Conservation (phyloP, 805 yeast genomes). For the Wickerhamomyces pijperi region DNA sequence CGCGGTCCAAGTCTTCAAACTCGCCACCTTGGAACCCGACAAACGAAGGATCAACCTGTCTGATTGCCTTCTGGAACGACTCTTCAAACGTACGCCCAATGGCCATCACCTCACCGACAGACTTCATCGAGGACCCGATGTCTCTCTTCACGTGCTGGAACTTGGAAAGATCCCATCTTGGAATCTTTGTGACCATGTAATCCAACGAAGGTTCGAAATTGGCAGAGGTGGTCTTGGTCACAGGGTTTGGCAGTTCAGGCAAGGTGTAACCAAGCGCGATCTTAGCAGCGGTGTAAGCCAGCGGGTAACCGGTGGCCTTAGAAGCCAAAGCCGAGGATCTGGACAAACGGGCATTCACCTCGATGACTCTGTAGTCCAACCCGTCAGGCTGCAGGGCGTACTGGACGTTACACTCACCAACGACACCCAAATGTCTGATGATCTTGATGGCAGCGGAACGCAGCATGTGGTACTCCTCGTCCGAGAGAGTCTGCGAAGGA, state of each 20-base stretch:
- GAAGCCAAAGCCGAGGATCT: slow-evolving; percentile 97
- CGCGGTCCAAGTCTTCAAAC: slow-evolving; percentile 68
- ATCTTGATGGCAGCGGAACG: slow-evolving; percentile 96
- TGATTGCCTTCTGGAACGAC: slow-evolving; percentile 92
- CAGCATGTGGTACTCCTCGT: slow-evolving; percentile 96
- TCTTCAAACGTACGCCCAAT: slow-evolving; percentile 97
- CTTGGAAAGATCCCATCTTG: slow-evolving; percentile 95
- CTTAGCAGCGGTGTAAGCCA: slow-evolving; percentile 97
- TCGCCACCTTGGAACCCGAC: slow-evolving; percentile 86
- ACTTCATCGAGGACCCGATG: slow-evolving; percentile 93
- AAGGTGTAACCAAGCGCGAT: slow-evolving; percentile 90
- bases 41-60: slow-evolving; percentile 88
- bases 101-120: slow-evolving; percentile 99
- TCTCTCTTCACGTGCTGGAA: slow-evolving; percentile 92
- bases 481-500: slow-evolving; percentile 94
- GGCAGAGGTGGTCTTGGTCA: slow-evolving; percentile 91
- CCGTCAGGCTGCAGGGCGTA: slow-evolving; percentile 95
- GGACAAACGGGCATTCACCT: slow-evolving; percentile 93
- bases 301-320: slow-evolving; percentile 97
- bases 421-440: slow-evolving; percentile 95
- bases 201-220: slow-evolving; percentile 96
- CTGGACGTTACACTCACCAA: slow-evolving; percentile 98
- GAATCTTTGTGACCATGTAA: slow-evolving; percentile 93
- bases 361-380: slow-evolving; percentile 90
- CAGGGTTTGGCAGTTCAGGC: slow-evolving; percentile 93